Base-by-base conservation (phyloP, 2,329 filamentous ascomycete genomes). In the Verticillium nonalfalfae region DNA sequence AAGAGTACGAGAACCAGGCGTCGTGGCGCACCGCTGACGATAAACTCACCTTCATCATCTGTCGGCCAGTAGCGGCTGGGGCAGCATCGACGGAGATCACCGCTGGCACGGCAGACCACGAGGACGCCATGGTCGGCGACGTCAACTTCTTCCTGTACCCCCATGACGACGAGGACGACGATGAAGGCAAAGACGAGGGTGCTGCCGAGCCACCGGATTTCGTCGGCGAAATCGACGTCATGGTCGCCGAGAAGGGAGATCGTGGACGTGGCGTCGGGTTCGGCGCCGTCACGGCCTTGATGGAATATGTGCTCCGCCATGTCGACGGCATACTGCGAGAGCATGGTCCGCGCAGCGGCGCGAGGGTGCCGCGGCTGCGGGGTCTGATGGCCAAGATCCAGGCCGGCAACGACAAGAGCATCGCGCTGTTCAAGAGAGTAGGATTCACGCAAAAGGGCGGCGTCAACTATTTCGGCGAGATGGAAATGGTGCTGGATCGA, bases 1-100 rank as follows among this genome's bases (percentile, higher is more conserved):
- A 97, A 71, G 94, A 98, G 79, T 92, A 95, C 74, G 84, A 86
- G 58, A 98, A 97, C 87, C 94, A 97, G 74, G 77, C 78, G n/a
- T 91, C 87, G 65, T 98, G 94, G 94, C 87, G 93, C 40, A 78
- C 78, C 21, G 90, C 95, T 52, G 75, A 78, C 33, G 93, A 98
- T 75, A 98, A 98, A 76, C 75, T 98, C 64, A 98, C 94, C 0
- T 98, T 97, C 68, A 97, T 98, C 72, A 75, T 90, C 60, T 97
- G 92, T 71, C 76, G 80, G 10, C 82, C 85, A 0, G 61, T 66
- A 3, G 31, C 56, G 7, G 21, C 26, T 31, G 26, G 15, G n/a
- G 34, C 21, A 34, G 7, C 11, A 35, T 61, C 4, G 58, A 33
- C 1, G 0, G 75, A 77, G 13, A 35, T 62, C 4, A 57, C 34